Percentiles rank a stretch among this genome's conserved stretches.
Evolutionary conservation across 2,329 filamentous ascomycete species (phyloP).

Genomic region (Curvularia lunata): DNA sequence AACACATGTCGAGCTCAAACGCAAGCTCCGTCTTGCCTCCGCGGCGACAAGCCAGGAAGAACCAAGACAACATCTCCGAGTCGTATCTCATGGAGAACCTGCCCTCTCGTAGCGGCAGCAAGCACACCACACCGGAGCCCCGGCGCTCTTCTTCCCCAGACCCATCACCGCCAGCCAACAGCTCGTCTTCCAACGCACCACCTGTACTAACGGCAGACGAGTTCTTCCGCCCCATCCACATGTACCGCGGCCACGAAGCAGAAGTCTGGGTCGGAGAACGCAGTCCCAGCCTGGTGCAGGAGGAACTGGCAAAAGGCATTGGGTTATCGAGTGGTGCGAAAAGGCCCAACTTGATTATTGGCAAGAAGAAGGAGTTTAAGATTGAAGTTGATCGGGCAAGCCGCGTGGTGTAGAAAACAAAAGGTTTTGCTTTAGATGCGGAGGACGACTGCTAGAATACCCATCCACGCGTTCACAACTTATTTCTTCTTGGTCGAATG

Average conservation of each 20-base stretch:
- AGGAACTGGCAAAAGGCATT: constrained; percentile 20
- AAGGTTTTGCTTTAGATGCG: too few species aligned
- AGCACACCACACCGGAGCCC: constrained; percentile 5
- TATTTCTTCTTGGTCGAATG: too few species aligned
- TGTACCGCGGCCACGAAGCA: constrained; percentile 27
- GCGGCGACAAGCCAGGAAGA: background rate
- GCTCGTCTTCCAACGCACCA: constrained; percentile 11
- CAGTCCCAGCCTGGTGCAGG: constrained; percentile 19
- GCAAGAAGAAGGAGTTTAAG: constrained; percentile 40
- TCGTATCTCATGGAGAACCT: constrained; percentile 24
- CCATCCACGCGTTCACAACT: background rate
- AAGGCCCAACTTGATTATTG: constrained; percentile 35
- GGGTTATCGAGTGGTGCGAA: background rate
- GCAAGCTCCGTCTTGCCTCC: background rate
- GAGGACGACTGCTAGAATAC: constrained; percentile 11
- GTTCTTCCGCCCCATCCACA: constrained; percentile 33
- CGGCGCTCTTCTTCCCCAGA: background rate
- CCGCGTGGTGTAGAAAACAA: constrained; percentile 7
- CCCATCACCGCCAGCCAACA: background rate
- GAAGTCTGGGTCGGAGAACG: constrained; percentile 34
- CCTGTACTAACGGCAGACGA: constrained; percentile 23
- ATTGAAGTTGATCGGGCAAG: constrained; percentile 37
- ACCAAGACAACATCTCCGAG: constrained; percentile 16
- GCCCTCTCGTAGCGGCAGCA: constrained; percentile 13
- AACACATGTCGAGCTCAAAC: background rate